These are phyloP conservation scores for Kingdonia uniflora DNA, from an alignment of 164 flowering plant genomes.

Conservation along the genomic window DNA sequence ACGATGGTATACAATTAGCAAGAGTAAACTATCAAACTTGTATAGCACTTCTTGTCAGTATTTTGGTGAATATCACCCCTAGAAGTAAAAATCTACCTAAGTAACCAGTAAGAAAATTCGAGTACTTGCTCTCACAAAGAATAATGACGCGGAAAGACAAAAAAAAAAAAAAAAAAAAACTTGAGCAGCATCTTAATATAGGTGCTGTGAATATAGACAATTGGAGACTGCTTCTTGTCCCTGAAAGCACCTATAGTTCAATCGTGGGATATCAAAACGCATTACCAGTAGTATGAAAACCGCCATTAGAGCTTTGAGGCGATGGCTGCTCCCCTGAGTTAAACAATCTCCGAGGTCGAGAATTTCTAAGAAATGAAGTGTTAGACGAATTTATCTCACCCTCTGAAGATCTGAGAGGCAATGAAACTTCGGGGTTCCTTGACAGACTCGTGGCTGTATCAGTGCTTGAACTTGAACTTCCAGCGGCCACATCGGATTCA, in stretches of 20 bases:
- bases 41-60: too few relatives aligned
- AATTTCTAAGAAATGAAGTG: not conserved
- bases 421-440: conserved; percentile 2
- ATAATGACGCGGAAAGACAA: too few relatives aligned
- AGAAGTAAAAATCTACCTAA: too few relatives aligned
- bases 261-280: not conserved
- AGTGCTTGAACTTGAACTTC: conserved; percentile 4
- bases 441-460: conserved; percentile 9
- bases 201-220: not conserved
- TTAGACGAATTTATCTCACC: not conserved
- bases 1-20: too few relatives aligned
- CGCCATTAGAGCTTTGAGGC: conserved; percentile 1
- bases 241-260: not conserved
- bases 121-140: too few relatives aligned
- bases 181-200: too few relatives aligned
- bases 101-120: too few relatives aligned
- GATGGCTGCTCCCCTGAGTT: not conserved
- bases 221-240: not conserved
- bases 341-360: not conserved
- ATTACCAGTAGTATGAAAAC: not conserved
- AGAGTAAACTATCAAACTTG: too few relatives aligned
- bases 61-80: too few relatives aligned
- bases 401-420: not conserved
- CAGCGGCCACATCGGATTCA: conserved; percentile 14
- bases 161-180: too few relatives aligned